Conservation (phyloP, 345 rosid genomes). For the Pseudoturritis turrita region DNA sequence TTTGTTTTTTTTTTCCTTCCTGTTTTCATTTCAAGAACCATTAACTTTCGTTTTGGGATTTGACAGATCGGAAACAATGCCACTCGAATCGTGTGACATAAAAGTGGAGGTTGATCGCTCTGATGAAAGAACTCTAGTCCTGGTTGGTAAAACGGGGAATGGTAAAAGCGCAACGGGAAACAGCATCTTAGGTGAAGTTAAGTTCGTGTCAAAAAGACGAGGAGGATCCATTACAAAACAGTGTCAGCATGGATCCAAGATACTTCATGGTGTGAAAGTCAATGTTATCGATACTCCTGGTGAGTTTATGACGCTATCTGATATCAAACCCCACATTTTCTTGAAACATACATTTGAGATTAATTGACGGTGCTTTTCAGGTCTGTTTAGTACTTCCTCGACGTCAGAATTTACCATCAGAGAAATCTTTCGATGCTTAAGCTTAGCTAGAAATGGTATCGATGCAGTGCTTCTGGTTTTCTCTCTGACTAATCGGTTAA, state of each 20-base stretch:
- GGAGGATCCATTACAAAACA: conserved; percentile 23
- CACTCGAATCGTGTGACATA: not conserved
- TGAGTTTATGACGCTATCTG: conserved; percentile 18
- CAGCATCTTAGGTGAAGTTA: conserved; percentile 59
- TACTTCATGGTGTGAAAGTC: conserved; percentile 56
- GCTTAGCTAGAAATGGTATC: conserved; percentile 17
- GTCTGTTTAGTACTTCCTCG: conserved; percentile 25
- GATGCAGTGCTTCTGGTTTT: conserved; percentile 30
- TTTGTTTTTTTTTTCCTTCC: not conserved
- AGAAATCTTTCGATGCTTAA: conserved; percentile 24
- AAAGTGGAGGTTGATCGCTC: conserved; percentile 11
- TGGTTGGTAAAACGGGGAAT: conserved; percentile 85
- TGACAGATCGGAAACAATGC: not conserved
- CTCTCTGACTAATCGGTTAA: conserved; percentile 22
- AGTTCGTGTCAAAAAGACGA: conserved; percentile 60
- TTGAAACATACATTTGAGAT: not conserved
- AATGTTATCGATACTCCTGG: conserved; percentile 95
- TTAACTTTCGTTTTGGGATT: not conserved
- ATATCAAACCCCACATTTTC: not conserved
- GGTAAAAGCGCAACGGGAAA: conserved; percentile 97
- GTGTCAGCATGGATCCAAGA: conserved; percentile 16
- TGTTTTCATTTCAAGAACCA: conserved; percentile 4
- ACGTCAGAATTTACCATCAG: conserved; percentile 14
- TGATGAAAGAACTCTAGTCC: conserved; percentile 38
- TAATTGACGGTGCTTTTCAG: not conserved